A percentile compares a stretch with the other conserved stretches of the same genome.
Conservation (phyloP, 1,284 basidiomycete genomes). For the Heterobasidion occidentale region DNA sequence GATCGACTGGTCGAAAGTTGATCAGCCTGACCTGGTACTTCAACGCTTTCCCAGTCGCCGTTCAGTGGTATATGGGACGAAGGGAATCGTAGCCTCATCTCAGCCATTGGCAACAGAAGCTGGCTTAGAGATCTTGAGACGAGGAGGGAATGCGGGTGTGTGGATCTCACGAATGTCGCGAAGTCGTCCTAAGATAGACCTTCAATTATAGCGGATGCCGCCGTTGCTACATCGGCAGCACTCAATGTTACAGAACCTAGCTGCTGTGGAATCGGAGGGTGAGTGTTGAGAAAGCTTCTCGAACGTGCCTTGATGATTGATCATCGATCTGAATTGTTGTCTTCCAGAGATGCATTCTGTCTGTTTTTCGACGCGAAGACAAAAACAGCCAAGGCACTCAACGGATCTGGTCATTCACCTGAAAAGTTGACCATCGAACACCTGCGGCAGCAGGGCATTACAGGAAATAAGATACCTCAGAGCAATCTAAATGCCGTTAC, state of each 20-base stretch:
- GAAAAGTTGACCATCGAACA: constrained; percentile 74
- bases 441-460: constrained; percentile 62
- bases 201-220: constrained; percentile 50
- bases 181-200: not conserved
- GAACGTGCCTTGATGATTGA: not conserved
- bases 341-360: constrained; percentile 79
- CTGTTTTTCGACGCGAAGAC: constrained; percentile 83
- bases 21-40: constrained; percentile 50
- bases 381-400: constrained; percentile 76
- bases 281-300: constrained; percentile 12
- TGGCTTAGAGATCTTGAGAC: constrained; percentile 81
- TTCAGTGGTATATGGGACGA: constrained; percentile 77
- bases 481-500: constrained; percentile 85
- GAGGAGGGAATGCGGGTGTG: constrained; percentile 87
- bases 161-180: constrained; percentile 24
- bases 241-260: constrained; percentile 84
- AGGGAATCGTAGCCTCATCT: constrained; percentile 84
- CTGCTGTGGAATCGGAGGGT: constrained; percentile 80
- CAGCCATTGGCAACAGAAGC: constrained; percentile 88
- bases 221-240: constrained; percentile 79
- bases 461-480: constrained; percentile 56
- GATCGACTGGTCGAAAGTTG: constrained; percentile 64
- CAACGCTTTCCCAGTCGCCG: constrained; percentile 62
- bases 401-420: constrained; percentile 84
- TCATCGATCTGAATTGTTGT: not conserved